A percentile compares a stretch with the other conserved stretches of the same genome.
These are phyloP conservation scores for Epicoccum sorghinum DNA, from an alignment of 2,329 filamentous ascomycete species.

Conservation along the genomic window DNA sequence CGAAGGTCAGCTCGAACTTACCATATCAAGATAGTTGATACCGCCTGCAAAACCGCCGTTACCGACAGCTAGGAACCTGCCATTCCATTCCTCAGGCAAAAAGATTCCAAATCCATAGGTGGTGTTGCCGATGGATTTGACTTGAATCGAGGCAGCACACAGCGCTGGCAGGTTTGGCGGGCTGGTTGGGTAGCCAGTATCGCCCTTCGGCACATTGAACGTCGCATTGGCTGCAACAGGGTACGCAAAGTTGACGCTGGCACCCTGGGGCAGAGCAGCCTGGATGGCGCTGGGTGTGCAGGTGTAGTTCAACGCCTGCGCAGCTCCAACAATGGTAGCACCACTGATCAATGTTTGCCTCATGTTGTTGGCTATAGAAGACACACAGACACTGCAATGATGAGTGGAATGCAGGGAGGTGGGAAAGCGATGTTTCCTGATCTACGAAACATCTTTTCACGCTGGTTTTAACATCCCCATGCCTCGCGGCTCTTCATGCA, in stretches of 20 bases:
- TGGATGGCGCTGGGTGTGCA: constrained; percentile 45
- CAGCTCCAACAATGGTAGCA: constrained; percentile 25
- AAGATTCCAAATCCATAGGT: constrained; percentile 50
- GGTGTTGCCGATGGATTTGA: constrained; percentile 41
- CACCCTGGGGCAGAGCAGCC: constrained; percentile 40
- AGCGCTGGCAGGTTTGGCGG: constrained; percentile 47
- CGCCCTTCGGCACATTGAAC: constrained; percentile 45
- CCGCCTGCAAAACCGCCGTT: constrained; percentile 57
- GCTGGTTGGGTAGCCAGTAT: constrained; percentile 50
- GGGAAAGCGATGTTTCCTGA: neutral
- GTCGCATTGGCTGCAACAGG: constrained; percentile 43
- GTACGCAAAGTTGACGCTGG: constrained; percentile 46
- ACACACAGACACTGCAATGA: neutral
- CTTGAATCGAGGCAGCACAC: constrained; percentile 48
- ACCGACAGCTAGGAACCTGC: constrained; percentile 48
- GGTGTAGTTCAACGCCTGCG: constrained; percentile 36
- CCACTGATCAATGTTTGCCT: constrained; percentile 21
- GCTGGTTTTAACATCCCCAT: neutral
- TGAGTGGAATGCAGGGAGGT: neutral
- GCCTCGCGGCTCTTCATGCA: constrained; percentile 2
- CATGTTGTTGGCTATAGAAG: constrained; percentile 15
- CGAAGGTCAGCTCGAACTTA: neutral
- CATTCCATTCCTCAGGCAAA: constrained; percentile 48
- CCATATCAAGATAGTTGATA: constrained; percentile 59
- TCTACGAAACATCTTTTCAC: neutral